phyloP scores from a whole-genome alignment of 805 yeast genomes.

The Ogataea nitratoaversa region DNA sequence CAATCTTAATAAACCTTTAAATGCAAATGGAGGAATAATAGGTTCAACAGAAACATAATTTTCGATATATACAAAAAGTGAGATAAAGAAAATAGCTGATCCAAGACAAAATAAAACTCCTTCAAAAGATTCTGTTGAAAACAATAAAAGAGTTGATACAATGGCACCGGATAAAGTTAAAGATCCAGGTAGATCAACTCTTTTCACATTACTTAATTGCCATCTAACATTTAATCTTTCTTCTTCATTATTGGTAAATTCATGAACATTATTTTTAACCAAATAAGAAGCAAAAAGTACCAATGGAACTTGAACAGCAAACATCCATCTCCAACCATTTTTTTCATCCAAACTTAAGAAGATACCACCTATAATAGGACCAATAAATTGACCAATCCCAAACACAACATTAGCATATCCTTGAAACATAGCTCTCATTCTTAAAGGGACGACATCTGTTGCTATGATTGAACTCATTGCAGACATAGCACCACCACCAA shows the following conservation, averaged over 20 bases:
- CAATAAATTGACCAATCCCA: conserved; percentile 38
- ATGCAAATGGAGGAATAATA: conserved; percentile 36
- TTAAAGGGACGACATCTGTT: conserved; percentile 51
- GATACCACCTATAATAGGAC: conserved; percentile 42
- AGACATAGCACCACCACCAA: conserved; percentile 55
- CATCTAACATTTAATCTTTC: conserved; percentile 25
- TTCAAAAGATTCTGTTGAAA: conserved; percentile 21
- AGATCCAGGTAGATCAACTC: conserved; percentile 41
- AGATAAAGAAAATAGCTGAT: conserved; percentile 14
- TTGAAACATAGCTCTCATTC: conserved; percentile 50
- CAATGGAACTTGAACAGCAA: conserved; percentile 38
- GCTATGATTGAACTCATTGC: conserved; percentile 49
- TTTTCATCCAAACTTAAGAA: conserved; percentile 30
- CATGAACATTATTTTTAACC: conserved; percentile 31
- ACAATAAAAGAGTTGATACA: conserved; percentile 32
- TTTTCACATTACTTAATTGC: conserved; percentile 30
- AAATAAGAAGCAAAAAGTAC: conserved; percentile 26
- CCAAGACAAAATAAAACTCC: conserved; percentile 10
- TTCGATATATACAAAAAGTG: conserved; percentile 31
- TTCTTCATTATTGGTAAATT: conserved; percentile 24
- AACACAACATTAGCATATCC: conserved; percentile 42
- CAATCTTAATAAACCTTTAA: conserved; percentile 36
- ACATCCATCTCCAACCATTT: conserved; percentile 44
- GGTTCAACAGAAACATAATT: conserved; percentile 33
- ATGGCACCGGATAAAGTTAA: conserved; percentile 31